A percentile compares a stretch with the other conserved stretches of the same genome.
These are phyloP conservation scores for Lasiosphaeria ovina DNA, from an alignment of 495 filamentous ascomycete genomes.

Conservation along the genomic window DNA sequence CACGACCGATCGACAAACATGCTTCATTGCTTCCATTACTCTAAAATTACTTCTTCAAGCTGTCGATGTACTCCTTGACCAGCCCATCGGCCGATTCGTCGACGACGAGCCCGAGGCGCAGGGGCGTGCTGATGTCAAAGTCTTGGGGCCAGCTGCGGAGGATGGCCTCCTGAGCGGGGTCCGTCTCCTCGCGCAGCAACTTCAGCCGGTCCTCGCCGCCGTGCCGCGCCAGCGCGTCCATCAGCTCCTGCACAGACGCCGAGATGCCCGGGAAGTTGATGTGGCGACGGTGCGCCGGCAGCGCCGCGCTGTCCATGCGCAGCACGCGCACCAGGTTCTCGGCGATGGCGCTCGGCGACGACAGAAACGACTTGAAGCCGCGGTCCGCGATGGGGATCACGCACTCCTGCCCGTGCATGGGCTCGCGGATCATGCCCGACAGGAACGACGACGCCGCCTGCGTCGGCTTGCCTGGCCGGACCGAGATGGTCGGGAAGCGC, in stretches of 20 bases:
- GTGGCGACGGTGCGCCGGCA: conserved; percentile 57
- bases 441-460: conserved; percentile 74
- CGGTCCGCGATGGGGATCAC: conserved; percentile 59
- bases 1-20: too few species aligned
- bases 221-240: conserved; percentile 67
- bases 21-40: not conserved
- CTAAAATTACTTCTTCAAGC: conserved; percentile 27
- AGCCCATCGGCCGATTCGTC: conserved; percentile 43
- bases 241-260: conserved; percentile 69
- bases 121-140: conserved; percentile 59
- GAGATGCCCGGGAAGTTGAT: conserved; percentile 74
- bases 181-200: conserved; percentile 63
- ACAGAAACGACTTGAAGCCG: conserved; percentile 63
- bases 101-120: conserved; percentile 57
- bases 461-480: conserved; percentile 71
- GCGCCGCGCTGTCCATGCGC: conserved; percentile 50
- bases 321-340: conserved; percentile 69
- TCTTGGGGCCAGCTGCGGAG: conserved; percentile 71
- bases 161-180: conserved; percentile 65
- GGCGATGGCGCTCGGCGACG: conserved; percentile 63
- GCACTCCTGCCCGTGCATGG: conserved; percentile 59
- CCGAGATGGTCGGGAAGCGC: conserved; percentile 72
- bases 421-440: conserved; percentile 61
- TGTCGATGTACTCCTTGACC: conserved; percentile 42
- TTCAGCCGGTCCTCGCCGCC: conserved; percentile 66